Conservation (phyloP, 2,329 filamentous ascomycete species). For the Aureobasidium sp. region DNA sequence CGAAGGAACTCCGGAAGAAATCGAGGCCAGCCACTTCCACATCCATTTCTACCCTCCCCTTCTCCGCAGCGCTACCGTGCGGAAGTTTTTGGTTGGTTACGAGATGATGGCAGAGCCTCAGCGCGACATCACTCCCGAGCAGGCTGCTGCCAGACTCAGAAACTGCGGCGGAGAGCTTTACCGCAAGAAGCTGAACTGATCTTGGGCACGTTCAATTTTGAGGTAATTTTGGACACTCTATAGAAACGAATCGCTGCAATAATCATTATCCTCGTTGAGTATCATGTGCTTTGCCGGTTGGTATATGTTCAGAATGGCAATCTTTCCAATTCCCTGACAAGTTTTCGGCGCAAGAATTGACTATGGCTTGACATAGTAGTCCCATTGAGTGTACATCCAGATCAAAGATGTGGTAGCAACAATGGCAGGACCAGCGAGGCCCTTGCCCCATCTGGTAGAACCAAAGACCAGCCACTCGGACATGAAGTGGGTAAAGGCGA, state of each 20-base stretch:
- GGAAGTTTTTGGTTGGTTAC: conserved; percentile 94
- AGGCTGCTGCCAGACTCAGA: conserved; percentile 73
- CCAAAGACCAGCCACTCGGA: conserved; percentile 76
- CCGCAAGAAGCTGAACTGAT: conserved; percentile 51
- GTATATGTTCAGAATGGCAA: not conserved
- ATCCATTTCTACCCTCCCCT: conserved; percentile 97
- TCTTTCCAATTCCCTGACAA: too few relatives aligned
- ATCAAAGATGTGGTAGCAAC: conserved; percentile 49
- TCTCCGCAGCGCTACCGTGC: conserved; percentile 83
- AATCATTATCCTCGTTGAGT: not conserved
- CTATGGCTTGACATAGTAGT: conserved; percentile 54
- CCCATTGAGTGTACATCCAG: conserved; percentile 63
- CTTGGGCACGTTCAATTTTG: not conserved
- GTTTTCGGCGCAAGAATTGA: too few relatives aligned
- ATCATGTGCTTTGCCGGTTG: not conserved
- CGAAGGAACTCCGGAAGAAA: conserved; percentile 70
- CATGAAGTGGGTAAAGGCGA: conserved; percentile 71
- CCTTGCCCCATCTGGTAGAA: conserved; percentile 59
- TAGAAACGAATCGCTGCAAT: not conserved
- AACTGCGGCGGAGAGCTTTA: conserved; percentile 77
- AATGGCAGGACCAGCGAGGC: conserved; percentile 52
- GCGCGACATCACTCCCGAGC: conserved; percentile 93
- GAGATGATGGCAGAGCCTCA: conserved; percentile 98
- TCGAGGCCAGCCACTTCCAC: conserved; percentile 84
- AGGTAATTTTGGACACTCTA: conserved; percentile 4